phyloP scores from a whole-genome alignment of 176 grass and related monocot genomes.

The Carex parvula region DNA sequence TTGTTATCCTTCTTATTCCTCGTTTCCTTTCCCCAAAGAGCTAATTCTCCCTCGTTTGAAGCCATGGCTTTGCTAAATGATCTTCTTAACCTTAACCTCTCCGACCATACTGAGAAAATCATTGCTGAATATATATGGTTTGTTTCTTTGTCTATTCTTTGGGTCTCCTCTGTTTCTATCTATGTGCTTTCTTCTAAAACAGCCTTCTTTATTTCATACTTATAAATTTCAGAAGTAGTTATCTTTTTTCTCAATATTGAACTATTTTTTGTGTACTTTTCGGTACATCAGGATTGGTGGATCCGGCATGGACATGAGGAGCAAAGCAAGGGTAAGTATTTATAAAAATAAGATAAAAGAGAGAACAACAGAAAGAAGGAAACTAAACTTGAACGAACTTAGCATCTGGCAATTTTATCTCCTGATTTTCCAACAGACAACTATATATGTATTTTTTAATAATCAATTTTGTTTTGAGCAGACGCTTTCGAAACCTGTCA shows the following conservation, averaged over 20 bases:
- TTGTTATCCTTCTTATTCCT: slow-evolving; percentile 26
- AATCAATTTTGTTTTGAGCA: slow-evolving; percentile 28
- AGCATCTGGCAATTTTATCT: neutral
- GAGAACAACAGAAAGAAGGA: too few relatives aligned
- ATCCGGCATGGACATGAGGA: slow-evolving; percentile 79
- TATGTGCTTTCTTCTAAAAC: neutral
- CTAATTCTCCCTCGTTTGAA: too few relatives aligned
- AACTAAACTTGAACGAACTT: too few relatives aligned
- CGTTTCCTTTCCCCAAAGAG: too few relatives aligned
- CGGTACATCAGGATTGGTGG: slow-evolving; percentile 61
- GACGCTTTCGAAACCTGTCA: slow-evolving; percentile 73
- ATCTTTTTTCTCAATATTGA: neutral
- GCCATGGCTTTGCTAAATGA: slow-evolving; percentile 70
- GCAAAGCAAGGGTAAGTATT: slow-evolving; percentile 82
- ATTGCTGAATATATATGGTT: slow-evolving; percentile 93
- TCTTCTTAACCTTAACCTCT: slow-evolving; percentile 85
- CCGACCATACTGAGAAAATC: slow-evolving; percentile 54
- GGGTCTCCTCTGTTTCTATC: slow-evolving; percentile 22
- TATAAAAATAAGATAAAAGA: too few relatives aligned
- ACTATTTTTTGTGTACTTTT: neutral
- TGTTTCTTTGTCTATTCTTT: neutral
- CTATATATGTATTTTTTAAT: neutral
- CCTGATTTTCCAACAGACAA: neutral
- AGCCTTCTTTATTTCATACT: neutral
- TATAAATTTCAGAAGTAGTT: too few relatives aligned